These are phyloP conservation scores for Tricholoma terreum DNA, from an alignment of 768 basidiomycete species.

Conservation along the genomic window DNA sequence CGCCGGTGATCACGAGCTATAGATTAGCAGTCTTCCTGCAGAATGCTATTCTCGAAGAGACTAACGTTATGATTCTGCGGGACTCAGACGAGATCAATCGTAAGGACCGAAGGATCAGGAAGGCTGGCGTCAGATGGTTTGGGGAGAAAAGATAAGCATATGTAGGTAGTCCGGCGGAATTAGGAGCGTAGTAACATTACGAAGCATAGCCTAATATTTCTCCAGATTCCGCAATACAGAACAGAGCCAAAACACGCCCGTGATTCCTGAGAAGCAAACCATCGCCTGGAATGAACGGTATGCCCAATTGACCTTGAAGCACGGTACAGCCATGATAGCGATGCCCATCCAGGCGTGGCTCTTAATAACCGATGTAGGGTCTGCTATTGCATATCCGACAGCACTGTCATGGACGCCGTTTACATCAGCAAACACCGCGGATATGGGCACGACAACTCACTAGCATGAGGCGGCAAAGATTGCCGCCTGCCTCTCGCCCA, in stretches of 20 bases:
- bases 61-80: too few relatives aligned
- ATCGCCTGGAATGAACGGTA: neutral
- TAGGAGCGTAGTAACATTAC: too few relatives aligned
- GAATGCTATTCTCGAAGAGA: too few relatives aligned
- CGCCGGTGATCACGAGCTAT: too few relatives aligned
- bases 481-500: conserved; percentile 8
- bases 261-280: neutral
- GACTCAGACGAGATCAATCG: too few relatives aligned
- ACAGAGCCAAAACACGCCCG: neutral
- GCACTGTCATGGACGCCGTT: neutral
- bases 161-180: too few relatives aligned
- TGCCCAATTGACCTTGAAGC: neutral
- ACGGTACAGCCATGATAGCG: neutral
- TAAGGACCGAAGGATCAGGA: too few relatives aligned
- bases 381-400: neutral
- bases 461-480: conserved; percentile 12
- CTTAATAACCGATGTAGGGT: neutral
- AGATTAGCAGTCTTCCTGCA: too few relatives aligned
- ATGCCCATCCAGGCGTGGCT: neutral
- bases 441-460: conserved; percentile 2
- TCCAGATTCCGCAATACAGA: neutral
- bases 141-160: too few relatives aligned
- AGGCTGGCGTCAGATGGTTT: too few relatives aligned
- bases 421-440: neutral
- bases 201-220: too few relatives aligned